Evolutionary conservation across 169 alveolate species (phyloP).

Genomic region (Theileria sp.): DNA sequence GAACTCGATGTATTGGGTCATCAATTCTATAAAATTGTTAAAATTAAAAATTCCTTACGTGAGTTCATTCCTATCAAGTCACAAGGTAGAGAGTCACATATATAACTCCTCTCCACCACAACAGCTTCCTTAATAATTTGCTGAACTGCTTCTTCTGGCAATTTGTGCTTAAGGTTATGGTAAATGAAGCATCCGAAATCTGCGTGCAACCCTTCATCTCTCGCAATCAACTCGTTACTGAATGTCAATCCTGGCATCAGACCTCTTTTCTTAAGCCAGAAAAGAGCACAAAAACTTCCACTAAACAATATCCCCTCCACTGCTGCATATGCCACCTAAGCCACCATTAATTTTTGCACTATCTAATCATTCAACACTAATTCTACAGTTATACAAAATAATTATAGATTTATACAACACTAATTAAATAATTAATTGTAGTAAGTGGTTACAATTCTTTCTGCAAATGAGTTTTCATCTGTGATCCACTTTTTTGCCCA

Average conservation of each 20-base stretch:
- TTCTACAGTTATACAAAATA: too few relatives aligned
- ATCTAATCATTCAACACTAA: too few relatives aligned
- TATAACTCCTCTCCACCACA: conserved; percentile 93
- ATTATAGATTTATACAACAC: too few relatives aligned
- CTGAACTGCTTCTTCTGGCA: conserved; percentile 88
- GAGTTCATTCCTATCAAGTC: conserved; percentile 98
- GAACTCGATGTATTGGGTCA: conserved; percentile 95
- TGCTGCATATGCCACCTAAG: conserved; percentile 86
- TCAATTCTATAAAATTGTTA: conserved; percentile 63
- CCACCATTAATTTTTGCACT: neutral
- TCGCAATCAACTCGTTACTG: conserved; percentile 94
- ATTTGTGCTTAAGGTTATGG: conserved; percentile 85
- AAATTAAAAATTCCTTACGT: conserved; percentile 23
- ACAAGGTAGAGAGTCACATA: conserved; percentile 94
- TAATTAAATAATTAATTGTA: neutral
- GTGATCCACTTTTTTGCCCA: conserved; percentile 99
- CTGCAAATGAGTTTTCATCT: conserved; percentile 90
- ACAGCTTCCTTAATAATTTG: conserved; percentile 95
- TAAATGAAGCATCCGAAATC: conserved; percentile 96
- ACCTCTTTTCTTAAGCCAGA: conserved; percentile 97
- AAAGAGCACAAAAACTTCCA: conserved; percentile 97
- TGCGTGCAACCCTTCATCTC: conserved; percentile 99
- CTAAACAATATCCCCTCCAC: conserved; percentile 98
- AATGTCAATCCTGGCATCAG: conserved; percentile 95
- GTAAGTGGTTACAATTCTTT: conserved; percentile 83